Base-by-base conservation (phyloP, 768 basidiomycete species). In the Tricholoma sp. region DNA sequence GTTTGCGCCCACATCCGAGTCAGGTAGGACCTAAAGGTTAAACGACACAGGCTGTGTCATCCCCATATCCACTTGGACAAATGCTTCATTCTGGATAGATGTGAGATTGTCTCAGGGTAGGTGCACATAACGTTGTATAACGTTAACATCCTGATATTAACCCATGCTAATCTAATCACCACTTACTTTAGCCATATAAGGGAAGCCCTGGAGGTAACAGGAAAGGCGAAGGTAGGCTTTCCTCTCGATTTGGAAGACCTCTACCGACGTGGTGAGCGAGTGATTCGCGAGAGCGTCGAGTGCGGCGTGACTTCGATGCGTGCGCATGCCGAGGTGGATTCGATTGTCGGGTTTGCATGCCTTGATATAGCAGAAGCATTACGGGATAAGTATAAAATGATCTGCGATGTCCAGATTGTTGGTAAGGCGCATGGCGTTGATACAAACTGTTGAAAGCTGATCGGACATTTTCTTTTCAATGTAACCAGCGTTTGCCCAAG, bases 51-150 rank as follows among this genome's bases (percentile, higher is more conserved):
- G 60, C 61, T 85, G 51, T 84, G 83, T 65, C 84, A 85, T 68
- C 76, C 81, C 17, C 83, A 86, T 62, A 80, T 87, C 61, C 84
- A 85, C 67, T 75, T 86, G 32, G 84, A 86, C 72, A 85, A 87
- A 68, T 85, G 82, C 68, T 85, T 85, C 65, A 80, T 87, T 50
- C 71, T 87, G 54, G 79, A 79, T 60, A 69, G 76, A 66, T 84
- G 82, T 58, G 76, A 75, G 18, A 75, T 85, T 42, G 62, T 74
- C 20, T 76, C 74, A 45, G 82, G 84, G 84, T 85, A 68, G 53
- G 76, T 61, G 29, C 39, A 47, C 37, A 42, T 24, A 24, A 24
- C 24, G 24, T 24, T 24, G 24, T 24, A 4, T 24, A 24, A 24
- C 36, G 47, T 45, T 36, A n/a, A 18, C 37, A 28, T 32, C 29